Base-by-base conservation (phyloP, 768 basidiomycete genomes). In the Hygrophorus pudorinus region DNA sequence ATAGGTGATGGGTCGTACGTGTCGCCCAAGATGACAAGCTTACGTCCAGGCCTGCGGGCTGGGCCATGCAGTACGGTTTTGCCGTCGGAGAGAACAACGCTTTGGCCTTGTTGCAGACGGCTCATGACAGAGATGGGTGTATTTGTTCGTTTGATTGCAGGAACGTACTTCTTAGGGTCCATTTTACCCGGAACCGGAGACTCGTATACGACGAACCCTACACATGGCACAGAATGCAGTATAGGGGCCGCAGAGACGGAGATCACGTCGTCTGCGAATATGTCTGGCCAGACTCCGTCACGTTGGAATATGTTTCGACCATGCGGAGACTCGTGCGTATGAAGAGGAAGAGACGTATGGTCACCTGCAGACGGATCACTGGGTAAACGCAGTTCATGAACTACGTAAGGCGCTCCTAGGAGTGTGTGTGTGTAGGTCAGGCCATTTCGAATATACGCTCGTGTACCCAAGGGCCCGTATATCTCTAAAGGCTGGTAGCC, bases 391-490 rank as follows among this genome's bases (percentile, higher is more conserved):
- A 93, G 68, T 59, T 93, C 90, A 60, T 93, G 88, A 18, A 92
- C 85, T 42, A 85, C 74, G 54, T 85, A 93, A 2, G 79, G 72
- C 1, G 65, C 59, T 8, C 73, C 75, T 18, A 91, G 69, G 14
- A 75, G 64, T 6, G 84, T 81, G 53, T 87, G 69, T 1, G 88
- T 85, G 54, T 79, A 80, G 17, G 61, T 58, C 40, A 92, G 70
- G 24, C 77, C 74, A 38, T 65, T 71, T 35, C 89, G 81, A 48
- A 92, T 65, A 56, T 87, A 90, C 18, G 82, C 78, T 17, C 90
- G 79, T 1, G 85, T 86, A 14, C 90, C 89, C 5, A 79, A 61
- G 9, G 87, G 90, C 5, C 90, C 90, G 52, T 90, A 93, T 41
- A 93, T 86, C 58, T 92, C 85, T 2, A 91, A 50, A 13, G 73